Evolutionary conservation across 345 rosid species (phyloP).

Genomic region (Erucastrum elatum): DNA sequence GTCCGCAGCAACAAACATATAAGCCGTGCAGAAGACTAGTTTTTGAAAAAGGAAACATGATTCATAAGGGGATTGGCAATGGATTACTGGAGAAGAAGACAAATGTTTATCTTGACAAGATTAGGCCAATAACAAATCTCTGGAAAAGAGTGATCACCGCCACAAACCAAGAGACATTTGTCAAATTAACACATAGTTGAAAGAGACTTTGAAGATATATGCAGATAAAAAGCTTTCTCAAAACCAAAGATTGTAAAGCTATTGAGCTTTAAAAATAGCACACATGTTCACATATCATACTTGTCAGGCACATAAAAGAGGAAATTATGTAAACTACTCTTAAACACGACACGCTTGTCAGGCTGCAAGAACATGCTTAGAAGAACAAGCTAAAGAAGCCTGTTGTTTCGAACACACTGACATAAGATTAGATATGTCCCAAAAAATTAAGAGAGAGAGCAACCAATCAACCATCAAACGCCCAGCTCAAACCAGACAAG

Average conservation of each 20-base stretch:
- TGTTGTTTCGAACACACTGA: background rate
- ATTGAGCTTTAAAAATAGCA: background rate
- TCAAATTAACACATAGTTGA: background rate
- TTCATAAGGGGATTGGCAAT: too few relatives aligned
- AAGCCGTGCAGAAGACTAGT: background rate
- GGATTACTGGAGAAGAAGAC: background rate
- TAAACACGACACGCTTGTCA: background rate
- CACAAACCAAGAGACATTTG: background rate
- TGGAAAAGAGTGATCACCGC: background rate
- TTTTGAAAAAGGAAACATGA: background rate
- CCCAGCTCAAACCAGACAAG: too few relatives aligned
- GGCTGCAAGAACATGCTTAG: background rate
- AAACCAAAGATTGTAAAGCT: slow-evolving; percentile 12
- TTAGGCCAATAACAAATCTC: background rate
- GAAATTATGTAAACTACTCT: background rate
- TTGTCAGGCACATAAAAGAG: slow-evolving; percentile 4
- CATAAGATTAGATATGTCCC: background rate
- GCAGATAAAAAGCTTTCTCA: background rate
- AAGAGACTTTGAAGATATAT: background rate
- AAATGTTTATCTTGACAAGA: background rate
- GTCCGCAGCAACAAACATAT: background rate
- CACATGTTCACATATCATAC: background rate
- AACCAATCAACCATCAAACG: too few relatives aligned
- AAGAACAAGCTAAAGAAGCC: background rate
- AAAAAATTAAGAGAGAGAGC: too few relatives aligned